Base-by-base conservation (phyloP, 2,329 filamentous ascomycete species). In the Xenoacremonium recifei region DNA sequence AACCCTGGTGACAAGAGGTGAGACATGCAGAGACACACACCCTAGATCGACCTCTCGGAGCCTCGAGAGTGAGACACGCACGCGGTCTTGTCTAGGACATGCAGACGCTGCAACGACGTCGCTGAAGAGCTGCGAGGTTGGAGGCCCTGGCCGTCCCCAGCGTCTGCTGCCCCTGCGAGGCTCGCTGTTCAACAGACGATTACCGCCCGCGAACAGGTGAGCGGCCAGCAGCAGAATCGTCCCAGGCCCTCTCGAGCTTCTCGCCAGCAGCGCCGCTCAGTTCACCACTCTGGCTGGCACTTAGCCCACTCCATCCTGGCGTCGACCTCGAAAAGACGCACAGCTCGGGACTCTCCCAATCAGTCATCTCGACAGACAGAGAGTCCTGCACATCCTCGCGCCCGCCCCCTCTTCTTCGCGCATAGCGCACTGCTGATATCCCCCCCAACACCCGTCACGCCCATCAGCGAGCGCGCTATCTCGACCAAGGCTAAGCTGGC, bases 11-110 rank as follows among this genome's bases (percentile, higher is more conserved):
- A 45, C 32, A 49, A 47, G 42, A 35, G 23, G 43, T 45, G 49
- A 57, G 58, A 59, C 54, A 56, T 50, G 44, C 42, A 53, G 47
- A 56, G 48, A 55, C 54, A 53, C 42, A 42, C 46, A 47, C 35
- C 31, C 32, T 42, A 58, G 55, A 63, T 63, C 47, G 59, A 34
- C 63, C 65, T 66, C 53, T 67, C 58, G 59, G 64, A 63, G 58
- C 45, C 44, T 36, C 48, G 38, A 37, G 48, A 61, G 55, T 62
- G 55, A 68, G 65, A 69, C 66, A 68, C 60, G 54, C 50, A 51
- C n/a, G 49, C 45, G 52, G 55, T 59, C 54, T 62, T 60, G 59
- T 63, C 61, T 48, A 1, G 54, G 65, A 66, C 63, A 62, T 58
- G 52, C 58, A 62, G 9, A 19, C 32, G 10, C 43, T 37, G 41